Percentiles rank a stretch among this genome's conserved stretches.
Conservation (phyloP, 2,329 filamentous ascomycete species). For the Sporothrix pseudoabietina region DNA sequence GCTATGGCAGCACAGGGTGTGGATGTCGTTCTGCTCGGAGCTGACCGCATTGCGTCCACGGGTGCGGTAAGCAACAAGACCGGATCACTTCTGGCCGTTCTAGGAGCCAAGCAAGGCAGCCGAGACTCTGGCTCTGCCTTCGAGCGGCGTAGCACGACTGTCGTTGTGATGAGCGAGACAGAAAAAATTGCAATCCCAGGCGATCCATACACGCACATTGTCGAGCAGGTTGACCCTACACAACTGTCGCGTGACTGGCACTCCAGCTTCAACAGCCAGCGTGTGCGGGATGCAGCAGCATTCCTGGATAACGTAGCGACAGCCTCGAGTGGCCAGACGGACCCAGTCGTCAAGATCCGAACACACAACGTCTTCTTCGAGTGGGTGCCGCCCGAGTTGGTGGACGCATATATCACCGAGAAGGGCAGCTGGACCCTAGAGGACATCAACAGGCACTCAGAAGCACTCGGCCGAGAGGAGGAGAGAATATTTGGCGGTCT, state of each 20-base stretch:
- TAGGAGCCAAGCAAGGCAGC: constrained; percentile 54
- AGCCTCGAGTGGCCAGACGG: background rate
- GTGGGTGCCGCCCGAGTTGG: constrained; percentile 55
- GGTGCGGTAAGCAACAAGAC: constrained; percentile 69
- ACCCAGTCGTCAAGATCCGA: constrained; percentile 35
- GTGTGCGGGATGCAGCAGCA: constrained; percentile 36
- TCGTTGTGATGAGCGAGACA: constrained; percentile 60
- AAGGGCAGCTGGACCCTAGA: constrained; percentile 48
- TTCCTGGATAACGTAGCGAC: constrained; percentile 16
- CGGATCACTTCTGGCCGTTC: constrained; percentile 61
- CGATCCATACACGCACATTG: constrained; percentile 47
- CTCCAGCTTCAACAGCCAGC: constrained; percentile 14
- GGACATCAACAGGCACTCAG: constrained; percentile 41
- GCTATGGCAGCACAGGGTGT: constrained; percentile 55
- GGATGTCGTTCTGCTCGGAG: constrained; percentile 64
- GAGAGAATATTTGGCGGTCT: background rate
- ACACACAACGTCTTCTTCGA: constrained; percentile 62
- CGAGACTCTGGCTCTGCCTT: background rate
- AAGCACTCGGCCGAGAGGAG: background rate
- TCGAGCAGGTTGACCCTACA: constrained; percentile 54
- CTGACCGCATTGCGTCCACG: constrained; percentile 60
- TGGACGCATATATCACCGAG: constrained; percentile 60
- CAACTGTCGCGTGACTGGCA: constrained; percentile 57
- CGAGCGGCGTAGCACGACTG: constrained; percentile 40
- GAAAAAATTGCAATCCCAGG: constrained; percentile 62